A percentile compares a stretch with the other conserved stretches of the same genome.
phyloP scores from a whole-genome alignment of 495 filamentous ascomycete genomes.

The Aspergillus wentii region DNA sequence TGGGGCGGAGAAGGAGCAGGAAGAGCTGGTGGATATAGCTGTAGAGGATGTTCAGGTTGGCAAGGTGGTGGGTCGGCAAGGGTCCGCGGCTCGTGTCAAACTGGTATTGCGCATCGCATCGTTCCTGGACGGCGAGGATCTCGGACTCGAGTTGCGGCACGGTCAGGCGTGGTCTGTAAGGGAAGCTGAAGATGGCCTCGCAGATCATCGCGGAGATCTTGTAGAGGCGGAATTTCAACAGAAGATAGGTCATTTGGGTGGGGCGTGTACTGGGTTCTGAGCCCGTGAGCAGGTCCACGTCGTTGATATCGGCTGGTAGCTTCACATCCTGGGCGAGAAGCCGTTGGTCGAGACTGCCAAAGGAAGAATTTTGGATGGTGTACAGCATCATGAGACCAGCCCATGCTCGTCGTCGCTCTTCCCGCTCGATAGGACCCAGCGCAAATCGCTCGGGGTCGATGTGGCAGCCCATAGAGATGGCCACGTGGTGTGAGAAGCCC shows the following conservation, averaged over 20 bases:
- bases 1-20: conserved; percentile 41
- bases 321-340: conserved; percentile 28
- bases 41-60: conserved; percentile 43
- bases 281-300: conserved; percentile 36
- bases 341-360: conserved; percentile 24
- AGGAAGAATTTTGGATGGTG: conserved; percentile 35
- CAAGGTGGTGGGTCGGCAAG: conserved; percentile 32
- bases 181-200: conserved; percentile 32
- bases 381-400: conserved; percentile 41
- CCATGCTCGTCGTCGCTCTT: conserved; percentile 44
- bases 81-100: conserved; percentile 20
- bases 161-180: conserved; percentile 18
- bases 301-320: conserved; percentile 39
- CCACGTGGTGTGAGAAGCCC: conserved; percentile 43
- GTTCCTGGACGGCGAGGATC: conserved; percentile 31
- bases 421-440: conserved; percentile 37
- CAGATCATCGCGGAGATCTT: conserved; percentile 38
- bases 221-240: conserved; percentile 38
- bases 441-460: conserved; percentile 39
- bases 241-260: conserved; percentile 46
- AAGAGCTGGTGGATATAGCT: conserved; percentile 43
- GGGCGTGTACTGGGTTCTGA: conserved; percentile 24
- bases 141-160: conserved; percentile 31
- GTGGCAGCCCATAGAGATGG: conserved; percentile 44
- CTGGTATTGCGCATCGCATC: conserved; percentile 33